Base-by-base conservation (phyloP, 768 basidiomycete species). In the Collybiopsis luxurians region DNA sequence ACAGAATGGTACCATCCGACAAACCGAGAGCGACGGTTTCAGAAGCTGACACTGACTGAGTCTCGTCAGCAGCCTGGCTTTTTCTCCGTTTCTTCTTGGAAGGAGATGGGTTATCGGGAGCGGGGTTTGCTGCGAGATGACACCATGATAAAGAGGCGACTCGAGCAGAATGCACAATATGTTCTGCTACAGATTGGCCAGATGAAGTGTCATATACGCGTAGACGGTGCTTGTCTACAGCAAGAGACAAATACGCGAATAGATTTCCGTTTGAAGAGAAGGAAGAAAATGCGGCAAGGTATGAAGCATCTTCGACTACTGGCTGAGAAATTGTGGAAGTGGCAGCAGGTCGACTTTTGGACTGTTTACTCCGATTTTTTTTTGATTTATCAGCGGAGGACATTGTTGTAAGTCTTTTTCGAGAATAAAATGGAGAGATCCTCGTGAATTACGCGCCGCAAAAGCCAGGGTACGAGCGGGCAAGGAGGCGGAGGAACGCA, bases 161-260 rank as follows among this genome's bases (percentile, higher is more conserved):
- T 44, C 82, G 78, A 55, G 79, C 79, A 24, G 74, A 74, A 34
- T 85, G 81, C 19, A 86, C 65, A 17, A 77, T 75, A 69, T 84
- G 72, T 67, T 89, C 86, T 3, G 84, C 79, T 21, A 82, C 68
- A 30, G 82, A 77, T 59, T 79, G 77, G 36, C 76, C 79, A n/a
- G 82, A 75, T 7, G 73, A 61, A 9, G 83, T 80, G 66, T 86
- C 79, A 67, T 85, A 86, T 38, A 88, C 75, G 63, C 85, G 84
- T 55, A 88, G 70, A 44, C 85, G 79, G 65, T 89, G 86, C 68
- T 86, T 89, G 76, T 89, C 86, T 51, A 89, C 77, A 2, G 86
- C 79, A 23, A 88, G 76, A 10, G 85, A 85, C 27, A 86, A 68
- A 52, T 83, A 78, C 1, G 82, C 85, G 63, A 87, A 87, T 36